A percentile compares a stretch with the other conserved stretches of the same genome.
These are phyloP conservation scores for Trapa incisa DNA, from an alignment of 345 rosid species.

Conservation along the genomic window DNA sequence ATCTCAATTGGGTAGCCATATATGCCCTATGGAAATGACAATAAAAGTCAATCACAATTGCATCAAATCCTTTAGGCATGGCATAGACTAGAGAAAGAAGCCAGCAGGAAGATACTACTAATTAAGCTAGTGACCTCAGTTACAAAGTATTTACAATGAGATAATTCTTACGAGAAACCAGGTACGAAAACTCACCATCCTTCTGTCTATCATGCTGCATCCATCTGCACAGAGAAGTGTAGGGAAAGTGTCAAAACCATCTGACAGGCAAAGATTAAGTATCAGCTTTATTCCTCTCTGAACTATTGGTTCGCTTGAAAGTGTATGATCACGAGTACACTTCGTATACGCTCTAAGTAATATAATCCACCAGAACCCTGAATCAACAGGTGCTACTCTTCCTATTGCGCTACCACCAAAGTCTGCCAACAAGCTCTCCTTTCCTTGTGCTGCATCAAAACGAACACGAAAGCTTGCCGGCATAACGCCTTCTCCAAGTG, in stretches of 20 bases:
- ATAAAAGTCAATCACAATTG: background rate
- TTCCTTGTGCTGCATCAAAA: conserved; percentile 16
- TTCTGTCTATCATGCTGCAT: conserved; percentile 53
- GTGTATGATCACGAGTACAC: conserved; percentile 34
- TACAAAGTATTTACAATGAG: background rate
- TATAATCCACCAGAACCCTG: conserved; percentile 71
- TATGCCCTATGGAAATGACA: conserved; percentile 19
- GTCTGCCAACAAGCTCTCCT: conserved; percentile 34
- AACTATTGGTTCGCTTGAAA: conserved; percentile 33
- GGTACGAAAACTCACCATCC: conserved; percentile 30
- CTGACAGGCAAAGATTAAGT: conserved; percentile 37
- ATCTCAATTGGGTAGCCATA: conserved; percentile 48
- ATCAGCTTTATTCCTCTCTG: conserved; percentile 48
- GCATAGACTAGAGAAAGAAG: background rate
- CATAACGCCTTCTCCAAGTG: conserved; percentile 49
- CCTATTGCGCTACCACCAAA: conserved; percentile 55
- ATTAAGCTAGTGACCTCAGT: background rate
- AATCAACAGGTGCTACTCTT: conserved; percentile 53
- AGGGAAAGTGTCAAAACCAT: conserved; percentile 54
- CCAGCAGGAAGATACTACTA: background rate
- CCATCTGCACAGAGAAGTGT: conserved; percentile 60
- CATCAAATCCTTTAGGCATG: background rate
- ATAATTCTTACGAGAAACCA: background rate
- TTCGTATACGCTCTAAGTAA: conserved; percentile 45
- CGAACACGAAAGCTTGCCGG: conserved; percentile 50